These are phyloP conservation scores for Saturnispora serradocipensis DNA, from an alignment of 805 yeast genomes.

Conservation along the genomic window DNA sequence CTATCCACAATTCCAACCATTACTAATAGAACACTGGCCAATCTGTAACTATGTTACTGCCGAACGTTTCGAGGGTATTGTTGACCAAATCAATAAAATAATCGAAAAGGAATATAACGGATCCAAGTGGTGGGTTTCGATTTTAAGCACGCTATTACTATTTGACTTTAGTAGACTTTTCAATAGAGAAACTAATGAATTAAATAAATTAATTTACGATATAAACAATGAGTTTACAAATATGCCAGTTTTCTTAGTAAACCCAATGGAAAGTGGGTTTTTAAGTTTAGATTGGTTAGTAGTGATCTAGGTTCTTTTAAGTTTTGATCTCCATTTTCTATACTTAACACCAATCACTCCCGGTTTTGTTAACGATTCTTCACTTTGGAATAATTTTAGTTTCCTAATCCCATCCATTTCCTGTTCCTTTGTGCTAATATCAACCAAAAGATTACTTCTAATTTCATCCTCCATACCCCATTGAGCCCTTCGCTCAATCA, in stretches of 20 bases:
- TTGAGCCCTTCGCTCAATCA: conserved; percentile 1
- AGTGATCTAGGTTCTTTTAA: conserved; percentile 33
- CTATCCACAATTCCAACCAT: conserved; percentile 48
- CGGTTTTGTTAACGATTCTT: background rate
- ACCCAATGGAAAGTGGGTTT: conserved; percentile 46
- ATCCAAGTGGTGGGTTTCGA: background rate
- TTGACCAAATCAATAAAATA: background rate
- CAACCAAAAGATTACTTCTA: background rate
- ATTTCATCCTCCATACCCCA: conserved; percentile 6
- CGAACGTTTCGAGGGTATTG: background rate
- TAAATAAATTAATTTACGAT: background rate
- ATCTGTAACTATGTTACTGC: background rate
- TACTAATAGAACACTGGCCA: conserved; percentile 41
- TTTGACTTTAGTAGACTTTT: background rate
- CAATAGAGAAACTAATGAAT: background rate
- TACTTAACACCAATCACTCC: conserved; percentile 1
- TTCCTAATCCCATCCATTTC: background rate
- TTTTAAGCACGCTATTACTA: background rate
- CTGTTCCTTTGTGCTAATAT: background rate
- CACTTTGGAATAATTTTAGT: background rate
- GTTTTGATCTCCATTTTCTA: conserved; percentile 2
- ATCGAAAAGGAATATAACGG: background rate
- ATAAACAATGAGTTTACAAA: background rate
- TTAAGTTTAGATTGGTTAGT: conserved; percentile 39
- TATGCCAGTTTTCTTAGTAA: conserved; percentile 26